Conservation (phyloP, 2,329 filamentous ascomycete species). For the Akanthomyces lecanii region DNA sequence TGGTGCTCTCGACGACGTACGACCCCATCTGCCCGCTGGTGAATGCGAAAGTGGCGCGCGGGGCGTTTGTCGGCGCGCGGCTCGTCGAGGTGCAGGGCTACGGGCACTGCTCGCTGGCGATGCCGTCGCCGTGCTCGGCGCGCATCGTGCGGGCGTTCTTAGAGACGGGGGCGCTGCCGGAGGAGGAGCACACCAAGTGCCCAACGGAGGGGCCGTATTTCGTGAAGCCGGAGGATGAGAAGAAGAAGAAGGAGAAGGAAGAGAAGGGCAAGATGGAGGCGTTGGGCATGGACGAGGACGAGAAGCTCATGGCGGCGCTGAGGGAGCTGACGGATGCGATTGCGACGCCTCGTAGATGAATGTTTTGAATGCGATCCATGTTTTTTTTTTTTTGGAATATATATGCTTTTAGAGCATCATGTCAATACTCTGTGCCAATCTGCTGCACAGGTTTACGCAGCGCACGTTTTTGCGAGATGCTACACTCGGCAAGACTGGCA, state of each 20-base stretch:
- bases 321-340: constrained; percentile 12
- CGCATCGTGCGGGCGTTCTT: constrained; percentile 35
- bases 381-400: too few species aligned
- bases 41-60: constrained; percentile 35
- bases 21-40: constrained; percentile 49
- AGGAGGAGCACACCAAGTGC: constrained; percentile 30
- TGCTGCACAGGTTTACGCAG: background rate
- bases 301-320: constrained; percentile 10
- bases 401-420: background rate
- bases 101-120: constrained; percentile 38
- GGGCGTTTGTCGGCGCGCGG: constrained; percentile 33
- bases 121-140: constrained; percentile 34
- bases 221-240: constrained; percentile 25
- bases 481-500: too few species aligned
- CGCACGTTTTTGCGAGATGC: too few species aligned
- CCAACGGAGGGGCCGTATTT: constrained; percentile 38
- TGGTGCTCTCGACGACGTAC: constrained; percentile 30
- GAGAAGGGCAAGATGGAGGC: background rate
- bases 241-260: background rate
- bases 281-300: background rate
- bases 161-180: constrained; percentile 35
- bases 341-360: background rate
- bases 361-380: background rate
- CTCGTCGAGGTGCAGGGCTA: constrained; percentile 41
- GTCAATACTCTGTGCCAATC: background rate